Base-by-base conservation (phyloP, 2,329 filamentous ascomycete species). In the Cladosporium sp. region DNA sequence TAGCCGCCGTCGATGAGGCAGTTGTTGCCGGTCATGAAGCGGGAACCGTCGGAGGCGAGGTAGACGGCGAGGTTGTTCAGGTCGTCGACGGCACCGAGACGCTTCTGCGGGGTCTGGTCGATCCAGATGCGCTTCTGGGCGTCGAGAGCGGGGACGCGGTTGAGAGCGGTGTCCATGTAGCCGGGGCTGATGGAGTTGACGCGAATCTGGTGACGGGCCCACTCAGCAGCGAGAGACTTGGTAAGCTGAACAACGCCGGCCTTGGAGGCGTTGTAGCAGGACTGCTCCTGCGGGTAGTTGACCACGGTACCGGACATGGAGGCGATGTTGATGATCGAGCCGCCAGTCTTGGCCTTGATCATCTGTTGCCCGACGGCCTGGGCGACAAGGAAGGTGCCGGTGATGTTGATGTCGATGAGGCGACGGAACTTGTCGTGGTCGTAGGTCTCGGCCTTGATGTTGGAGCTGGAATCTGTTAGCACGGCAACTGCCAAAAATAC, bases 111-210 rank as follows among this genome's bases (percentile, higher is more conserved):
- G 8, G 90, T 93, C 68, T 91, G 77, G 44, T 85, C 86, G 73
- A 87, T 87, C 91, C 91, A 93, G 78, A 92, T 91, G 80, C 89
- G 89, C 87, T 92, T 92, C 84, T 92, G 89, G 58, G 89, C 90
- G 70, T 93, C 90, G 24, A 93, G 87, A 47, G 89, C 89, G 26
- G 90, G 90, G 8, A 92, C 90, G 67, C 89, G 88, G 86, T 92
- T 93, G 69, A 92, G 83, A 5, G 89, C 90, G 5, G 91, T 95
- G 82, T 93, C 90, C 88, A 94, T 93, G 83, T 94, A 94, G 34
- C 91, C 91, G 24, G 92, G 91, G 7, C 88, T 92, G 80, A 94
- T 92, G 79, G 87, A 90, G 85, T 95, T 95, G 74, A 93, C 91
- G 44, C 91, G 89, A 75, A 94, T 92, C 72, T 85, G 84, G 79